Percentiles rank a stretch among this genome's conserved stretches.
These are phyloP conservation scores for Pezicula carpinea DNA, from an alignment of 2,329 filamentous ascomycete genomes.

Conservation along the genomic window DNA sequence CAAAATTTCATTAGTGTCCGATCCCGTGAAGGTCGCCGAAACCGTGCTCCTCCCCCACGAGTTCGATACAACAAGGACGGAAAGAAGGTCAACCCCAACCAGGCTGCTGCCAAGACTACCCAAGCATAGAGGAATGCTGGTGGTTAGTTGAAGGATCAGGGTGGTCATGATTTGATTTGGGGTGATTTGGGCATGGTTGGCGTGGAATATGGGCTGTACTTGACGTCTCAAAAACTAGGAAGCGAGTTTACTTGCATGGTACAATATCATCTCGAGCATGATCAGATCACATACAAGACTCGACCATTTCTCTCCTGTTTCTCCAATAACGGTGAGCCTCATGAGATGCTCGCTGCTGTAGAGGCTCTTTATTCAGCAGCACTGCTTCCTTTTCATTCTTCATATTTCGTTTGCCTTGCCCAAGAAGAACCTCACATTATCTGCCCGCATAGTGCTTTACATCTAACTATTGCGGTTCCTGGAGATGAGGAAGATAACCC, in stretches of 20 bases:
- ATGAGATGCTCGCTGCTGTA: no score
- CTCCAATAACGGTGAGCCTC: no score
- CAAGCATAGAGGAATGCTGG: conserved; percentile 19
- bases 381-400: neutral
- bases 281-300: no score
- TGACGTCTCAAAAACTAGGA: no score
- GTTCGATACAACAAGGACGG: conserved; percentile 99
- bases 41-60: conserved; percentile 95
- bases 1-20: conserved; percentile 67
- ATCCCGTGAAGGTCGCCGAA: conserved; percentile 93
- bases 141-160: no score
- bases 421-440: conserved; percentile 51
- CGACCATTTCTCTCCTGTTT: no score
- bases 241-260: no score
- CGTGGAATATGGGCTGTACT: neutral
- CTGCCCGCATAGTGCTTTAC: conserved; percentile 49
- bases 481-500: conserved; percentile 55
- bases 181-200: no score
- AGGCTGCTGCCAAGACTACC: conserved; percentile 30
- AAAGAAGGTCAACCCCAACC: conserved; percentile 82
- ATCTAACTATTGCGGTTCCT: conserved; percentile 55
- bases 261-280: no score
- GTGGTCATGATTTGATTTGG: no score
- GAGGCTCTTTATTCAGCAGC: neutral
- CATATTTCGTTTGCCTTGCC: neutral